Evolutionary conservation across 2,329 filamentous ascomycete genomes (phyloP).

Genomic region (Akanthomyces muscarius): DNA sequence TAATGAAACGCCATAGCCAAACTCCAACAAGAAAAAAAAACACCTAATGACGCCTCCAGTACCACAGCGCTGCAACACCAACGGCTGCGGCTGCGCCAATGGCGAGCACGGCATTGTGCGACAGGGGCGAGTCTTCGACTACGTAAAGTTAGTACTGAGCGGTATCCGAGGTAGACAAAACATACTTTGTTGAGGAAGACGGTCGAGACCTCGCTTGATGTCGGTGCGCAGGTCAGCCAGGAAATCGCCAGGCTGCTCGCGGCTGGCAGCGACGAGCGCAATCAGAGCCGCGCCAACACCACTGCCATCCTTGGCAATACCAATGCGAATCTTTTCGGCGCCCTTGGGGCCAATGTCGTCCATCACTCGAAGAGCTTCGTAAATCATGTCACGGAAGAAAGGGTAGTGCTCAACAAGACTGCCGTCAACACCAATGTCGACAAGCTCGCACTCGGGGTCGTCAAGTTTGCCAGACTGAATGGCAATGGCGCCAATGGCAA

Average conservation of each 20-base stretch:
- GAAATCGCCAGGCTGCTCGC: slow-evolving; percentile 50
- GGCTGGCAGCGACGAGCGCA: slow-evolving; percentile 76
- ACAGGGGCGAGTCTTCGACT: slow-evolving; percentile 31
- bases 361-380: slow-evolving; percentile 73
- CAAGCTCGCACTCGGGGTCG: slow-evolving; percentile 61
- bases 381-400: slow-evolving; percentile 81
- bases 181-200: slow-evolving; percentile 31
- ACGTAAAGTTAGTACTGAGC: neutral
- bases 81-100: slow-evolving; percentile 35
- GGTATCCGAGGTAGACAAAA: neutral
- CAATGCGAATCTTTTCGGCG: slow-evolving; percentile 84
- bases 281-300: slow-evolving; percentile 83
- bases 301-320: slow-evolving; percentile 93
- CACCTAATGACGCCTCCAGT: slow-evolving; percentile 27
- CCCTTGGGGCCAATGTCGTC: slow-evolving; percentile 73
- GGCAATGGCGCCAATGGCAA: slow-evolving; percentile 81
- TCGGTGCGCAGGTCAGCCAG: slow-evolving; percentile 39
- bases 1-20: slow-evolving; percentile 13
- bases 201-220: slow-evolving; percentile 33
- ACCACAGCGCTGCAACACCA: slow-evolving; percentile 38
- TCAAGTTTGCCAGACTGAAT: slow-evolving; percentile 72
- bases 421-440: slow-evolving; percentile 92
- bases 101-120: slow-evolving; percentile 30
- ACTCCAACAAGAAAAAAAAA: slow-evolving; percentile 8
- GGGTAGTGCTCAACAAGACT: slow-evolving; percentile 95